Conservation (phyloP, 371 early-diverging fungal genomes). For the Funneliformis caledonium region DNA sequence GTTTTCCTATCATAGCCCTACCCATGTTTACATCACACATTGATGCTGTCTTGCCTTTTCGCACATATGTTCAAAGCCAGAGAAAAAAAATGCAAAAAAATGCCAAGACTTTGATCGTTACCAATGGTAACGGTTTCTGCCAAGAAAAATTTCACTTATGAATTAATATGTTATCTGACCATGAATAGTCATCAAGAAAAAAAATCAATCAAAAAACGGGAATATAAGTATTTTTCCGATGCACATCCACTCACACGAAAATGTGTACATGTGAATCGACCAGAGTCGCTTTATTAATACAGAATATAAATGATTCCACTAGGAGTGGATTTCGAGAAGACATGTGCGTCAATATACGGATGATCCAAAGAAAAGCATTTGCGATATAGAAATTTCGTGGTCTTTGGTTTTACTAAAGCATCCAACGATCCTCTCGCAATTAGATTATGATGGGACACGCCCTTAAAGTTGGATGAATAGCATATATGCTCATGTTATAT, state of each 20-base stretch:
- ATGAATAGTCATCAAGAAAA: too few relatives aligned
- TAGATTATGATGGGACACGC: constrained; percentile 10
- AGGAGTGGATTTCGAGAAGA: constrained; percentile 7
- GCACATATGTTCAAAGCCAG: background rate
- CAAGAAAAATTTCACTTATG: constrained; percentile 11
- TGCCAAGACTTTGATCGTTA: constrained; percentile 15
- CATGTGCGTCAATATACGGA: constrained; percentile 1
- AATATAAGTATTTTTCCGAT: too few relatives aligned
- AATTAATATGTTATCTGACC: too few relatives aligned
- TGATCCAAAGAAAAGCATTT: constrained; percentile 31
- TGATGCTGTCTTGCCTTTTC: too few relatives aligned
- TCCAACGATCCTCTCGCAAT: constrained; percentile 19
- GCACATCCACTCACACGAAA: too few relatives aligned
- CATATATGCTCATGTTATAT: too few relatives aligned
- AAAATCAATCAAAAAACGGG: too few relatives aligned
- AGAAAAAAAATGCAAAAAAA: constrained; percentile 3
- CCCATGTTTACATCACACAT: too few relatives aligned
- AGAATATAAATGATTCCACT: background rate
- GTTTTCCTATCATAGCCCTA: too few relatives aligned
- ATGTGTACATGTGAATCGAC: too few relatives aligned
- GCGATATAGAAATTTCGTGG: background rate
- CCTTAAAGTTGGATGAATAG: constrained; percentile 26
- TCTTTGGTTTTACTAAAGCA: constrained; percentile 7
- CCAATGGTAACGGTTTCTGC: constrained; percentile 19
- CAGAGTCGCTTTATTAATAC: too few relatives aligned